These are phyloP conservation scores for Gracilariopsis chorda DNA, from an alignment of 23 red algal genomes.

Conservation along the genomic window DNA sequence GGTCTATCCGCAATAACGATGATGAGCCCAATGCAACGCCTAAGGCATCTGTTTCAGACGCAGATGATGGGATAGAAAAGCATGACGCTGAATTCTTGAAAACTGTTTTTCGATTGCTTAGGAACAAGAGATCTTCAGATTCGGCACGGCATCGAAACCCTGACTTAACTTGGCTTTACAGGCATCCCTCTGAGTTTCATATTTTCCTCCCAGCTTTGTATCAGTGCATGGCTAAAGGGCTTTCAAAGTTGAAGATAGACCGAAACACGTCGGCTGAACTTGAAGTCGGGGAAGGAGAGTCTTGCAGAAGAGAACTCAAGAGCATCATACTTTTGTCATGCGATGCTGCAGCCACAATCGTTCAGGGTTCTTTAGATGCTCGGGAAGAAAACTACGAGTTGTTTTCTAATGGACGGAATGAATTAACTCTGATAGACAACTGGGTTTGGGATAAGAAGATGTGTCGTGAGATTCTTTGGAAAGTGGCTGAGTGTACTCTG, in stretches of 20 bases:
- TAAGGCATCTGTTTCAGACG: not conserved
- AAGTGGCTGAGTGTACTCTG: slow-evolving; percentile 18
- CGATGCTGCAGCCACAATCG: slow-evolving; percentile 19
- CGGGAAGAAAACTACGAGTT: slow-evolving; percentile 11
- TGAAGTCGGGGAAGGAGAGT: not conserved
- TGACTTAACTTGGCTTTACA: slow-evolving; percentile 23
- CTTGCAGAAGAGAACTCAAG: not conserved
- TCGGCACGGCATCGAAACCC: not conserved
- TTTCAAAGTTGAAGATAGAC: slow-evolving; percentile 11
- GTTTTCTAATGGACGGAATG: not conserved
- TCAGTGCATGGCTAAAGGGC: not conserved
- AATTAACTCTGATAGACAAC: not conserved
- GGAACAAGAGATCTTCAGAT: not conserved
- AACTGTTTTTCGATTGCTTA: not conserved
- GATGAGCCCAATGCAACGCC: too few species aligned
- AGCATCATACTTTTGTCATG: slow-evolving; percentile 2
- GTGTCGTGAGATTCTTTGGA: not conserved
- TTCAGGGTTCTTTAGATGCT: slow-evolving; percentile 14
- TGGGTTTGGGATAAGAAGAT: slow-evolving; percentile 1
- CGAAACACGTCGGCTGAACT: not conserved
- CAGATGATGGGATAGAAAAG: not conserved
- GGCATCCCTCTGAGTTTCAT: slow-evolving; percentile 33
- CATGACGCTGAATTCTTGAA: not conserved
- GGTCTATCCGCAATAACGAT: not conserved
- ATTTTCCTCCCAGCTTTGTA: slow-evolving; percentile 35